Percentiles rank a stretch among this genome's conserved stretches.
Evolutionary conservation across 805 yeast genomes (phyloP).

Genomic region (Zygosaccharomyces rouxii): DNA sequence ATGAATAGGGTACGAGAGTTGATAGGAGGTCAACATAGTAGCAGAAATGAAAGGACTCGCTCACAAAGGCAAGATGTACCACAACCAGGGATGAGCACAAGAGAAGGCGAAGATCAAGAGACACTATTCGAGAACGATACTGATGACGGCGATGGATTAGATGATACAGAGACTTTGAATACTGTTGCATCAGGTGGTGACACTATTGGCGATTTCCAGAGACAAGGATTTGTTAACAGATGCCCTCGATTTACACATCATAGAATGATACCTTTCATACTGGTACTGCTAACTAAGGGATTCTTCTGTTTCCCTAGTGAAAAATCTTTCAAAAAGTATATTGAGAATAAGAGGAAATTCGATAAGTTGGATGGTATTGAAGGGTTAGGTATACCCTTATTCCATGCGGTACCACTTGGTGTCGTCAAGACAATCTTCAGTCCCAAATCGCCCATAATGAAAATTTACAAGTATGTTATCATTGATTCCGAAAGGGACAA

Average conservation of each 20-base stretch:
- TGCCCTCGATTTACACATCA: conserved; percentile 25
- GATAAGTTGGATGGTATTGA: conserved; percentile 18
- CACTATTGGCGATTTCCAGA: conserved; percentile 30
- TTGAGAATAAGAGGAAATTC: conserved; percentile 28
- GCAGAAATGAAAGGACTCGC: not conserved
- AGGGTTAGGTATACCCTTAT: conserved; percentile 36
- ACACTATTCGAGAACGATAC: conserved; percentile 13
- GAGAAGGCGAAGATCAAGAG: conserved; percentile 17
- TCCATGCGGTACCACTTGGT: conserved; percentile 33
- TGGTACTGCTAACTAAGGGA: conserved; percentile 37
- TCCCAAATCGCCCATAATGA: conserved; percentile 28
- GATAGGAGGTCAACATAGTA: conserved; percentile 8
- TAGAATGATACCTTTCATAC: conserved; percentile 34
- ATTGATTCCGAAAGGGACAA: conserved; percentile 12
- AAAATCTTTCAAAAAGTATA: conserved; percentile 27
- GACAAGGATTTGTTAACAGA: conserved; percentile 30
- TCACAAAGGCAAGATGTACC: conserved; percentile 1
- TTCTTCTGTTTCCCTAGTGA: conserved; percentile 39
- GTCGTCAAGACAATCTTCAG: conserved; percentile 32
- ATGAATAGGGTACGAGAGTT: conserved; percentile 14
- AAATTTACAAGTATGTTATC: conserved; percentile 29
- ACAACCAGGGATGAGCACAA: not conserved
- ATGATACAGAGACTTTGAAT: conserved; percentile 18
- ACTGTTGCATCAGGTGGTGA: conserved; percentile 24
- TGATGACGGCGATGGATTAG: conserved; percentile 5